These are phyloP conservation scores for Ogataea ganodermae DNA, from an alignment of 805 yeast species.

Conservation along the genomic window DNA sequence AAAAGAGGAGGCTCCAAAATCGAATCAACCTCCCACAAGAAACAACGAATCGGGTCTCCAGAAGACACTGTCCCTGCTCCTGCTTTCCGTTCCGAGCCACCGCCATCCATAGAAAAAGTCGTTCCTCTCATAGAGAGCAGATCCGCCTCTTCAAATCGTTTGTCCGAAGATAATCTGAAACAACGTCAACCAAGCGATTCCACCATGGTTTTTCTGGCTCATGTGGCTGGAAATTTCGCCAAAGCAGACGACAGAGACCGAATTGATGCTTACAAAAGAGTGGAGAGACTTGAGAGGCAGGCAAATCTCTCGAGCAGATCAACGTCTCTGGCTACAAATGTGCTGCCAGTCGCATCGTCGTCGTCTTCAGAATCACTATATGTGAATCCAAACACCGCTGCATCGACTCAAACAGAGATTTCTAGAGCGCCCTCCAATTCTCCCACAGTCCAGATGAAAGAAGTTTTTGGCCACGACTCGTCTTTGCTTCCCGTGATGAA, in stretches of 20 bases:
- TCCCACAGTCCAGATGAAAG: conserved; percentile 17
- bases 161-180: neutral
- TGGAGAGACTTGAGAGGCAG: conserved; percentile 46
- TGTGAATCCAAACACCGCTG: neutral
- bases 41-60: neutral
- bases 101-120: neutral
- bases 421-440: conserved; percentile 4
- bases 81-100: neutral
- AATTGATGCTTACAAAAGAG: conserved; percentile 52
- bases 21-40: neutral
- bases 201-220: conserved; percentile 71
- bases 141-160: neutral
- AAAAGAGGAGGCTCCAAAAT: conserved; percentile 51
- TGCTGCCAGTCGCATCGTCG: neutral
- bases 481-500: conserved; percentile 27
- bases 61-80: neutral
- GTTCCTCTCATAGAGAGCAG: neutral
- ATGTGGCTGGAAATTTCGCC: conserved; percentile 78
- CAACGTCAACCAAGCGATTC: conserved; percentile 30
- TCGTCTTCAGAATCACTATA: neutral
- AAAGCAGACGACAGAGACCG: conserved; percentile 65
- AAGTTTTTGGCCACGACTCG: conserved; percentile 33
- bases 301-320: conserved; percentile 2
- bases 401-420: neutral
- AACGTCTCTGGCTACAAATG: neutral